These are phyloP conservation scores for Heracleum sosnowskyi DNA, from an alignment of 129 eudicot genomes.

Conservation along the genomic window DNA sequence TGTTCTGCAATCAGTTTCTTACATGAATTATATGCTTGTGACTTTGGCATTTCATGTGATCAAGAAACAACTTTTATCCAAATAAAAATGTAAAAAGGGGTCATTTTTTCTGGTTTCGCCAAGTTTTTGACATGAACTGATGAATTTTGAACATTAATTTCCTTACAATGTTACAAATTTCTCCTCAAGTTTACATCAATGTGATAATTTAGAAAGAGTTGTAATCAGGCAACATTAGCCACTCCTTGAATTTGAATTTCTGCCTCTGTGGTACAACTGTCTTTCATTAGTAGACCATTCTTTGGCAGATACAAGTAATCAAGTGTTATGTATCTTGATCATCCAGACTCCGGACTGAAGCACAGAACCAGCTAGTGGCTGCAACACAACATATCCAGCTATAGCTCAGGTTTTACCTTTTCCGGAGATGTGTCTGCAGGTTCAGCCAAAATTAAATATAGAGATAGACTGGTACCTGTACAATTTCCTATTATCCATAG, in stretches of 20 bases:
- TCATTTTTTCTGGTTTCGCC: too few relatives aligned
- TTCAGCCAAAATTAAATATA: too few relatives aligned
- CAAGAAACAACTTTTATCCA: too few relatives aligned
- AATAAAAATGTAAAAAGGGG: too few relatives aligned
- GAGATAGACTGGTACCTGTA: too few relatives aligned
- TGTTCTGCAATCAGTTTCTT: too few relatives aligned
- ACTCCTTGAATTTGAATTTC: conserved; percentile 4
- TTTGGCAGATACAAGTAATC: not conserved
- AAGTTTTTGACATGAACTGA: too few relatives aligned
- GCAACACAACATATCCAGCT: not conserved
- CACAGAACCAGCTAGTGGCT: not conserved
- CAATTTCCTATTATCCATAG: too few relatives aligned
- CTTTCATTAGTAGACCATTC: not conserved
- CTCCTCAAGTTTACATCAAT: not conserved
- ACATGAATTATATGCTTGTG: too few relatives aligned
- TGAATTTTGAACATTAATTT: not conserved
- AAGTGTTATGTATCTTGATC: not conserved
- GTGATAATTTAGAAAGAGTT: not conserved
- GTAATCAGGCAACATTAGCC: not conserved
- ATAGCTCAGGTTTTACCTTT: too few relatives aligned
- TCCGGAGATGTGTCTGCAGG: too few relatives aligned
- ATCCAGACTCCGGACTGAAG: not conserved
- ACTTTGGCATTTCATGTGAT: too few relatives aligned
- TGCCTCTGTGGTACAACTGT: not conserved
- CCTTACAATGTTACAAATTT: not conserved